Conservation (phyloP, 2,329 filamentous ascomycete species). For the Fusarium nurragi region DNA sequence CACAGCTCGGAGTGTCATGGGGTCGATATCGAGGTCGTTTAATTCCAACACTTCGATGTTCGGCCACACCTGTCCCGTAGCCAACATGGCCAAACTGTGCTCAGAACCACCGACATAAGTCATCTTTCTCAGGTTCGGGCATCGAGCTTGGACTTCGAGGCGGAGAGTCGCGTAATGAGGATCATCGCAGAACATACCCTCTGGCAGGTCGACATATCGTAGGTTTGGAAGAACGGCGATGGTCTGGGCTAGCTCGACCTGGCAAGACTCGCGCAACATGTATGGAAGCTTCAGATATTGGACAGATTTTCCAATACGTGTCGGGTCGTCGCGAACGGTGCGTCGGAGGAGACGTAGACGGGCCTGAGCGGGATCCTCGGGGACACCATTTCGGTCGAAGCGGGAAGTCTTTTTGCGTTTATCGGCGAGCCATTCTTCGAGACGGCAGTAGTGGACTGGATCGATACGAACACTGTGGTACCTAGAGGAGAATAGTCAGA, state of each 20-base stretch:
- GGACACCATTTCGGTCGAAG: constrained; percentile 79
- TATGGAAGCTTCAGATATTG: constrained; percentile 89
- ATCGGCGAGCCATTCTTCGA: constrained; percentile 82
- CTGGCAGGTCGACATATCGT: constrained; percentile 88
- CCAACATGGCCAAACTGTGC: constrained; percentile 76
- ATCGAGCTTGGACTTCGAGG: constrained; percentile 84
- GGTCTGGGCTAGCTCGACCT: constrained; percentile 83
- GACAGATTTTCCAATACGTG: constrained; percentile 73
- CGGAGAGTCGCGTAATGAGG: constrained; percentile 77
- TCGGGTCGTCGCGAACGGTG: constrained; percentile 80
- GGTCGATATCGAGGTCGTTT: constrained; percentile 73
- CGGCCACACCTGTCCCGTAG: constrained; percentile 72
- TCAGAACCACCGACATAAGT: constrained; percentile 83
- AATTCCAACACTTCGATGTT: constrained; percentile 79
- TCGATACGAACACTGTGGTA: constrained; percentile 94
- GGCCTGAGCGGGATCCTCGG: constrained; percentile 79
- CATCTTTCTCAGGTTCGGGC: constrained; percentile 89
- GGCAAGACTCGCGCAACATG: constrained; percentile 90
- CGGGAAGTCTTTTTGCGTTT: constrained; percentile 78
- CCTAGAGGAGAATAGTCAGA: constrained; percentile 55
- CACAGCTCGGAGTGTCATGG: constrained; percentile 74
- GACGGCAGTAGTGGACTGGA: constrained; percentile 91
- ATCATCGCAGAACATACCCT: constrained; percentile 87
- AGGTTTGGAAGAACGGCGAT: constrained; percentile 87
- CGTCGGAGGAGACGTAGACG: constrained; percentile 82